Evolutionary conservation across 1,284 basidiomycete genomes (phyloP), one percentile per base, ranked within the genome.

Genomic region (Rhizoctonia solani): DNA sequence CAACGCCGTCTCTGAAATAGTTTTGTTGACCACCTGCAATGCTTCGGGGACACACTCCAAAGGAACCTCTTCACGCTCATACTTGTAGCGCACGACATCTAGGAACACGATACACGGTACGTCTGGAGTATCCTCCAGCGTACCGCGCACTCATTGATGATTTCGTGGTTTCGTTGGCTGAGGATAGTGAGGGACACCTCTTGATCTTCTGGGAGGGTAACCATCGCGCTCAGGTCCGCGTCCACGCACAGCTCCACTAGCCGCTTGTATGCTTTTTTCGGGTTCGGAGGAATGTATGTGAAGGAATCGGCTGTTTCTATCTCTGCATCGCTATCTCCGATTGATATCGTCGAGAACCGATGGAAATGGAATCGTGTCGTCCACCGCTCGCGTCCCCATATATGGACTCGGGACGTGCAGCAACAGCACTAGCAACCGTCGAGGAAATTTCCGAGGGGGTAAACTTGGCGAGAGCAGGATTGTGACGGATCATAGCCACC

Each of bases 171-270:
- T 16, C 83, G 75, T 0, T 84, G 74, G 0, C 93, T 93, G n/a
- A 99, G 79, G 66, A 99, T 98, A 9, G 92, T 92, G 32, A 99
- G 80, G 0, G 94, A 93, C 2, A 99, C 96, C 78, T 99, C 95
- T 72, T 98, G 93, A 73, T 95, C 92, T 72, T 98, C 96, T 34
- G 94, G 90, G 37, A 98, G 87, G 50, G 90, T 88, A 9, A 90
- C 82, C 88, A 99, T 95, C 39, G 88, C 85, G 74, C 95, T 92
- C 55, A 99, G 81, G 76, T 99, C 97, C 47, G 85, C 83, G 37
- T 90, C 83, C 50, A 99, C 84, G 74, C 95, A 96, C 59, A 86
- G 81, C 73, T 92, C 89, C 27, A 98, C 82, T 3, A 98, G 82
- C 6, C 90, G 84, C 71, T 87, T 87, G 80, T 97, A 99, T 74